These are phyloP conservation scores for Auriscalpium orientale DNA, from an alignment of 768 basidiomycete genomes.

Conservation along the genomic window DNA sequence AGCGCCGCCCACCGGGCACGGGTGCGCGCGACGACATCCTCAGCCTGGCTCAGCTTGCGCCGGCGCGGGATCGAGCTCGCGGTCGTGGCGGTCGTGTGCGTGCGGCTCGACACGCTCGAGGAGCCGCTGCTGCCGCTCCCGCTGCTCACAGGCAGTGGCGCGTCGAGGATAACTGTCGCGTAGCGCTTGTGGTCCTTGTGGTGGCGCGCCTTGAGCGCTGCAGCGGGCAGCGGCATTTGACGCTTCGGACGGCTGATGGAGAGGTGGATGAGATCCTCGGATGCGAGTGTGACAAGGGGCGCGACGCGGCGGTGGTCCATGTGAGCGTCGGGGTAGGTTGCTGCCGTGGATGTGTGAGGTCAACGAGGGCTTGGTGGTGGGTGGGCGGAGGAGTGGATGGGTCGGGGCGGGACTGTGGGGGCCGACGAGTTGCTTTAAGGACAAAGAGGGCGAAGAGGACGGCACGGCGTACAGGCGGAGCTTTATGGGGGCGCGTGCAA, in stretches of 20 bases:
- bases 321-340: not conserved
- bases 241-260: not conserved
- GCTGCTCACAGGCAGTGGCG: not conserved
- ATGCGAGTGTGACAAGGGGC: not conserved
- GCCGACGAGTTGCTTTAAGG: too few species aligned
- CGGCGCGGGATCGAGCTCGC: constrained; percentile 1
- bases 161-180: constrained; percentile 3
- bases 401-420: too few species aligned
- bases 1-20: constrained; percentile 14
- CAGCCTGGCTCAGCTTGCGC: constrained; percentile 12
- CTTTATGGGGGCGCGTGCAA: not conserved
- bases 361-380: not conserved
- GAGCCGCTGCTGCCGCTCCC: constrained; percentile 11
- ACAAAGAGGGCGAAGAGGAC: not conserved
- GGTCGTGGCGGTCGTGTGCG: constrained; percentile 4
- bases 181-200: constrained; percentile 9
- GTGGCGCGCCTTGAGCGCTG: not conserved
- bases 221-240: not conserved
- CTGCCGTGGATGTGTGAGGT: not conserved
- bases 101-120: not conserved
- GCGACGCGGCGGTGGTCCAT: not conserved
- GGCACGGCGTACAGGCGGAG: not conserved
- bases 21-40: constrained; percentile 11
- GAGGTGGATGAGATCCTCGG: not conserved
- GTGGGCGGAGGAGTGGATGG: not conserved